phyloP scores from a whole-genome alignment of 2,329 filamentous ascomycete genomes.

The Colletotrichum simmondsii region DNA sequence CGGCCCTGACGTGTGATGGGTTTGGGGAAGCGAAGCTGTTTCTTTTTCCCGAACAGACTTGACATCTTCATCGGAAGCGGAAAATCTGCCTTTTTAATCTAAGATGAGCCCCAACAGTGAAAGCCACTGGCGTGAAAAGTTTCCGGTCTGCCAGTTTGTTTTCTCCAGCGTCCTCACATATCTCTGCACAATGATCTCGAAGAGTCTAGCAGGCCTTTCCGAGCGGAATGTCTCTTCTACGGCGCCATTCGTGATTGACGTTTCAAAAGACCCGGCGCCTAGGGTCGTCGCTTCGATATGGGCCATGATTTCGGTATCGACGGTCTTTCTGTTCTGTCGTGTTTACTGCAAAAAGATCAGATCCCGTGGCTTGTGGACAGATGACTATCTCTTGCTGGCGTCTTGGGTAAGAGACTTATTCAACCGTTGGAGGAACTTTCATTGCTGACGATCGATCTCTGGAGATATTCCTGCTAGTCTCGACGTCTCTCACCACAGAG shows the following conservation, averaged over 20 bases:
- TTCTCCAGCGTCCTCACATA: not conserved
- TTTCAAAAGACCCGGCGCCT: slow-evolving; percentile 19
- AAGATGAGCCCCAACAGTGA: not conserved
- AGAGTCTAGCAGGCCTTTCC: not conserved
- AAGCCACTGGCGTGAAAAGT: not conserved
- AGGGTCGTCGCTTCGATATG: slow-evolving; percentile 29
- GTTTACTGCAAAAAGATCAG: slow-evolving; percentile 38
- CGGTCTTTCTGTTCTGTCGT: slow-evolving; percentile 33
- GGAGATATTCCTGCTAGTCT: slow-evolving; percentile 15
- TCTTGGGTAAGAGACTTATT: slow-evolving; percentile 31
- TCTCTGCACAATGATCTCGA: not conserved
- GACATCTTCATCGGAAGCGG: not conserved
- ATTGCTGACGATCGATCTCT: not conserved
- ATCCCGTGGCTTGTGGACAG: slow-evolving; percentile 35
- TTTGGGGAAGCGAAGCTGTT: not conserved
- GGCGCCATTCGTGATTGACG: not conserved
- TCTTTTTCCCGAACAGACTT: not conserved
- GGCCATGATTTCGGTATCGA: slow-evolving; percentile 28
- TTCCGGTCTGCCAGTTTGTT: not conserved
- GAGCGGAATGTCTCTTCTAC: not conserved
- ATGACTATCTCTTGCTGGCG: slow-evolving; percentile 37
- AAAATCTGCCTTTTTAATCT: not conserved
- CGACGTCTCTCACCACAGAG: slow-evolving; percentile 22
- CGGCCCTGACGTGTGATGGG: not conserved
- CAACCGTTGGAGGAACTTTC: not conserved